Conservation (phyloP, 176 grass and related monocot species). For the Stipa capillata region DNA sequence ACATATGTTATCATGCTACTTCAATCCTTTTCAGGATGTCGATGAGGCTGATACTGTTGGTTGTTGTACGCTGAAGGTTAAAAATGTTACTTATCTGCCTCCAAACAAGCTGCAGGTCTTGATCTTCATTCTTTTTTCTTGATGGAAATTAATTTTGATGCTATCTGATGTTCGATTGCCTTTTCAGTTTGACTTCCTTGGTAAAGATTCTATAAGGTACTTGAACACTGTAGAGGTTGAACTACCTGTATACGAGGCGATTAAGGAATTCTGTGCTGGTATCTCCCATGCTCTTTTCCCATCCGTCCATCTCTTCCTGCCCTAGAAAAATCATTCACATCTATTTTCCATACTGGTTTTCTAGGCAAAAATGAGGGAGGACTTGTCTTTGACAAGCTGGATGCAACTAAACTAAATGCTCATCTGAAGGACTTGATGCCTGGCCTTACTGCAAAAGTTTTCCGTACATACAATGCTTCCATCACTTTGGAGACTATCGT, state of each 20-base stretch:
- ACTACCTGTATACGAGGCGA: constrained; percentile 62
- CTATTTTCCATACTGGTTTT: constrained; percentile 3
- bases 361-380: constrained; percentile 45
- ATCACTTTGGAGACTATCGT: constrained; percentile 92
- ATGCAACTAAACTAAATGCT: constrained; percentile 83
- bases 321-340: background rate
- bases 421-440: constrained; percentile 91
- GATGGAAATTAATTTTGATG: constrained; percentile 16
- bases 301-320: background rate
- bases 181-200: constrained; percentile 91
- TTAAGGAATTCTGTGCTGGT: constrained; percentile 71
- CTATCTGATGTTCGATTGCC: background rate
- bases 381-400: constrained; percentile 68
- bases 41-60: constrained; percentile 97
- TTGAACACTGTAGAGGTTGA: constrained; percentile 88
- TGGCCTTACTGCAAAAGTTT: constrained; percentile 97
- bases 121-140: background rate
- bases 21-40: constrained; percentile 56
- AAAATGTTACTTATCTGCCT: constrained; percentile 69
- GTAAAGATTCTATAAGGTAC: constrained; percentile 99
- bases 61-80: constrained; percentile 88
- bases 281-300: background rate
- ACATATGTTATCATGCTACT: background rate
- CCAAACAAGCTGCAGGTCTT: constrained; percentile 81
- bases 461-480: constrained; percentile 99